Evolutionary conservation across 495 filamentous ascomycete genomes (phyloP), one percentile per base, ranked within the genome.

Genomic region (Ramalina intermedia): DNA sequence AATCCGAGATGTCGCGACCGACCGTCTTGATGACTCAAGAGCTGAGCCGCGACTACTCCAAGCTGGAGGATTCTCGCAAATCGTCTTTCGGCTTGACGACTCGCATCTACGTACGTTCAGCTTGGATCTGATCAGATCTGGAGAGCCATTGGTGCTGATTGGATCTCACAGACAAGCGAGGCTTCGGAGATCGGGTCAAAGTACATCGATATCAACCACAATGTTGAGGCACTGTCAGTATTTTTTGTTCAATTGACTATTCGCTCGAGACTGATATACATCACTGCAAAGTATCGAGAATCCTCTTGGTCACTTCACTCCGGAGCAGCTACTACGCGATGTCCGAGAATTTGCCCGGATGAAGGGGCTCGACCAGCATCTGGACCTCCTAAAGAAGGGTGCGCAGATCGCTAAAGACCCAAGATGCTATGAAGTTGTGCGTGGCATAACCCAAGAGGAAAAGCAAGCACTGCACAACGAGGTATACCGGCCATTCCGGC

Each of bases 371-470:
- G 58, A 47, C 2, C 66, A 79, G 14, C 72, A 76, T 20, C 48
- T 68, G 13, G 62, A 65, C 1, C 56, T 74, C 0, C 61, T 81
- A 47, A 66, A 69, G 39, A 78, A 76, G 55, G 79, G 74, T n/a
- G 79, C 81, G 26, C 67, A 84, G 3, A 69, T 83, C 29, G 80
- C 81, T 21, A 76, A 78, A 47, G 70, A 78, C 51, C 81, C 80
- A 1, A 51, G 64, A 6, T 58, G 61, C 5, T 76, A 78, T 54
- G 73, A 79, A 37, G 51, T 66, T 2, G 69, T 85, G 12, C 60
- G 68, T 29, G 76, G 73, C 23, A 61, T 85, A n/a, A 68, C 73
- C 26, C 67, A 75, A 12, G 59, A 58, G 0, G 82, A 85, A 50
- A 54, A 67, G 5, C 47, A 55, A 3, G 71, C 69, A 0, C 64